A percentile compares a stretch with the other conserved stretches of the same genome.
Evolutionary conservation across 1,284 basidiomycete species (phyloP).

Genomic region (Ceratobasidium sp.): DNA sequence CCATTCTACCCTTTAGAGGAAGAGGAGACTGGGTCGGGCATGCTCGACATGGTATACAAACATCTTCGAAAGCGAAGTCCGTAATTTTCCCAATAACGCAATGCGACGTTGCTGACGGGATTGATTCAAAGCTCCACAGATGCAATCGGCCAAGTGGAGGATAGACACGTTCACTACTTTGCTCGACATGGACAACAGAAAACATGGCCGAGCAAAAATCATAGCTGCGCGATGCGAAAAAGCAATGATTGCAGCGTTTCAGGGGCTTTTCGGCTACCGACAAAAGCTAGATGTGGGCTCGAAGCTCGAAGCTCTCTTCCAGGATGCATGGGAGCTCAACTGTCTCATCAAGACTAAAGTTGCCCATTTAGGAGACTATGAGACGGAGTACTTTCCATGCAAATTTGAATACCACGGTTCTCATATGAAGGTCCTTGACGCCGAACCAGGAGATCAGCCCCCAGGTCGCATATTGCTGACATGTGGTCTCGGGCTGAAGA

Average conservation of each 20-base stretch:
- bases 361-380: not conserved
- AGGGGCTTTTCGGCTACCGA: not conserved
- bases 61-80: not conserved
- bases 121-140: not conserved
- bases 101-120: not conserved
- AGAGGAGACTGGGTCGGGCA: not conserved
- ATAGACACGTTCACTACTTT: not conserved
- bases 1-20: not conserved
- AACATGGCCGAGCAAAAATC: not conserved
- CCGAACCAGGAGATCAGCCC: not conserved
- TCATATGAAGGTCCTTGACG: not conserved
- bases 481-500: not conserved
- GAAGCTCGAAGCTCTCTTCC: not conserved
- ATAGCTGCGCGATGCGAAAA: not conserved
- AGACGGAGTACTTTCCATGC: not conserved
- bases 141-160: not conserved
- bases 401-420: not conserved
- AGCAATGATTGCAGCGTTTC: not conserved
- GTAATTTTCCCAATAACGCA: not conserved
- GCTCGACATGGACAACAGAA: not conserved
- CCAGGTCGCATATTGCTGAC: conserved; percentile 3
- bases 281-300: not conserved
- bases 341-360: not conserved
- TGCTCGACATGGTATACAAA: not conserved
- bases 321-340: not conserved